phyloP scores from a whole-genome alignment of 2,329 filamentous ascomycete genomes.

The Bipolaris sorokiniana region DNA sequence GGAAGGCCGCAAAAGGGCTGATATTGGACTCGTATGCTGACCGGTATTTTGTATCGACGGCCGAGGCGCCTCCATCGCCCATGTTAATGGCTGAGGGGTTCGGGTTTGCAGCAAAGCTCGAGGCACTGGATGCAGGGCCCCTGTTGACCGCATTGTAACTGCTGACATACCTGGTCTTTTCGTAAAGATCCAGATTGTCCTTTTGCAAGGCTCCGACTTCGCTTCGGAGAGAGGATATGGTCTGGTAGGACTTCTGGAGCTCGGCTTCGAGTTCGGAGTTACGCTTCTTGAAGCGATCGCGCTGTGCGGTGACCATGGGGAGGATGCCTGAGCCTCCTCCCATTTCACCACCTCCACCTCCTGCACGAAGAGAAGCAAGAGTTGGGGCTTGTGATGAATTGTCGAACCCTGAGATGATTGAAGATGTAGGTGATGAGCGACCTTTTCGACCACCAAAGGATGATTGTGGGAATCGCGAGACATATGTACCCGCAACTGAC shows the following conservation, averaged over 20 bases:
- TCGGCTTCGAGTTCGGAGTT: slow-evolving; percentile 90
- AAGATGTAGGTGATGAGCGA: slow-evolving; percentile 88
- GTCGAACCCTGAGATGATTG: slow-evolving; percentile 97
- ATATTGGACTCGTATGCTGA: slow-evolving; percentile 94
- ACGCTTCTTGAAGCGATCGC: slow-evolving; percentile 97
- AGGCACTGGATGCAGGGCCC: slow-evolving; percentile 63
- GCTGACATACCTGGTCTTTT: slow-evolving; percentile 96
- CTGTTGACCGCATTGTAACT: slow-evolving; percentile 87
- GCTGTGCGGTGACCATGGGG: slow-evolving; percentile 97
- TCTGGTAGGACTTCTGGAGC: slow-evolving; percentile 80
- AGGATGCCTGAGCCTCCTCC: slow-evolving; percentile 84
- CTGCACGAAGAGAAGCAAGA: slow-evolving; percentile 64
- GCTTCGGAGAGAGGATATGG: slow-evolving; percentile 83
- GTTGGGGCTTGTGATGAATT: slow-evolving; percentile 44
- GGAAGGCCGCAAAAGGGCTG: slow-evolving; percentile 93
- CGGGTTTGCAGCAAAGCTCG: slow-evolving; percentile 67
- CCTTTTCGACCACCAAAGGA: slow-evolving; percentile 61
- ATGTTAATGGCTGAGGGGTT: slow-evolving; percentile 77
- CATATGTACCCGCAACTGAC: slow-evolving; percentile 91
- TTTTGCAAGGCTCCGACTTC: slow-evolving; percentile 92
- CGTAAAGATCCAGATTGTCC: slow-evolving; percentile 94
- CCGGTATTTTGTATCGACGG: slow-evolving; percentile 74
- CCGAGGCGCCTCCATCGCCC: slow-evolving; percentile 15
- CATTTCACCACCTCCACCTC: slow-evolving; percentile 59
- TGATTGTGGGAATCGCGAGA: slow-evolving; percentile 76